Evolutionary conservation across 306 rosid species (phyloP).

Genomic region (Trifolium dubium): DNA sequence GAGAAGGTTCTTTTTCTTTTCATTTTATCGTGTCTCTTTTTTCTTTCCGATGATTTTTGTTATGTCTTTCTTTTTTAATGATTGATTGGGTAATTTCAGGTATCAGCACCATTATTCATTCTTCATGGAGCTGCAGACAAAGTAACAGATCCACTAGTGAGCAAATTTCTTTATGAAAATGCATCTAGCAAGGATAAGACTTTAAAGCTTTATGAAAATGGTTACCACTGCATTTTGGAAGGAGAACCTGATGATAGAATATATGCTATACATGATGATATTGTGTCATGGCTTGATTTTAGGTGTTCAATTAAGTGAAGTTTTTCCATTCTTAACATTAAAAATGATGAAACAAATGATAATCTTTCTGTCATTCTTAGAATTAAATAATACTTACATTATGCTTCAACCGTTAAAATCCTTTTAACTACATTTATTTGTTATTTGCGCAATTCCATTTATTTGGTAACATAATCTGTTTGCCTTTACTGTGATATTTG

Average conservation of each 20-base stretch:
- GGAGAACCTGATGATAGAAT: slow-evolving; percentile 89
- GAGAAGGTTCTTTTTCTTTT: slow-evolving; percentile 55
- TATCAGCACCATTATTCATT: slow-evolving; percentile 73
- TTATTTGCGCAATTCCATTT: neutral
- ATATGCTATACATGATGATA: slow-evolving; percentile 61
- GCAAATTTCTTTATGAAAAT: slow-evolving; percentile 74
- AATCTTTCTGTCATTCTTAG: neutral
- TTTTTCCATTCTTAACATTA: neutral
- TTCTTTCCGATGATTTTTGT: neutral
- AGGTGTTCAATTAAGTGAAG: slow-evolving; percentile 44
- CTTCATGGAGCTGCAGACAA: slow-evolving; percentile 88
- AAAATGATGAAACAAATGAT: no score
- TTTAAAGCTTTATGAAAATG: slow-evolving; percentile 63
- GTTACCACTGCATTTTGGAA: slow-evolving; percentile 80
- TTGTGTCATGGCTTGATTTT: slow-evolving; percentile 71
- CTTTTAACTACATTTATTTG: neutral
- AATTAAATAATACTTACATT: neutral
- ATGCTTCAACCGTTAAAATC: neutral
- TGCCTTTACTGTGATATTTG: neutral
- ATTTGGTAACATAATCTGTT: neutral
- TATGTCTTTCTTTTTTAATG: neutral
- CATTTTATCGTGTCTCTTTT: neutral
- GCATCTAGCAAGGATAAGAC: slow-evolving; percentile 78
- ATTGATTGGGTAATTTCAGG: slow-evolving; percentile 49
- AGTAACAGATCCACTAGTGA: slow-evolving; percentile 82